Evolutionary conservation across 768 basidiomycete genomes (phyloP).

Genomic region (Coprinopsis marcescibilis): DNA sequence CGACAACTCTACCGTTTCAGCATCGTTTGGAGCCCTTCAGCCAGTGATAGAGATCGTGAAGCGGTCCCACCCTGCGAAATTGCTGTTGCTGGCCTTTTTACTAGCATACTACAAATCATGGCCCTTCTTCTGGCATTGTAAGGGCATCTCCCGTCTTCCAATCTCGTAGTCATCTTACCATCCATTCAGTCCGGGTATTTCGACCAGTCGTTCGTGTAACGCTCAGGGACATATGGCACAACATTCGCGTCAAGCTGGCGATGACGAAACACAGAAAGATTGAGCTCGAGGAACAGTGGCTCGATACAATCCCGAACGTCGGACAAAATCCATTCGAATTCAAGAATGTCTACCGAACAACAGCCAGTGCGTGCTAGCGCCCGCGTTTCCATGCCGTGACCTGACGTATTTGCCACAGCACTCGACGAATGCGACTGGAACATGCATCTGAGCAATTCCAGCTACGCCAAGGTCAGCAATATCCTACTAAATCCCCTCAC

Average conservation of each 20-base stretch:
- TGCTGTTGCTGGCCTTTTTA: slow-evolving; percentile 40
- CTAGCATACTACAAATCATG: slow-evolving; percentile 56
- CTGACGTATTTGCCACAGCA: slow-evolving; percentile 27
- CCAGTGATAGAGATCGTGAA: background rate
- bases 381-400: background rate
- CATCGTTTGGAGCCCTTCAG: background rate
- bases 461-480: slow-evolving; percentile 61
- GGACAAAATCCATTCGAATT: slow-evolving; percentile 52
- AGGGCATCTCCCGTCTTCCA: slow-evolving; percentile 22
- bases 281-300: slow-evolving; percentile 34
- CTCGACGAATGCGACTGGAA: slow-evolving; percentile 73
- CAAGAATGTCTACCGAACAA: slow-evolving; percentile 34
- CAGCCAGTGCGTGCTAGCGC: slow-evolving; percentile 49
- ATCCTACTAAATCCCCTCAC: background rate
- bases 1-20: background rate
- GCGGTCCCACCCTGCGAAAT: slow-evolving; percentile 23
- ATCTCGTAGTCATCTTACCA: background rate
- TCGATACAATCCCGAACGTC: slow-evolving; percentile 43
- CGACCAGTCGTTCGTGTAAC: slow-evolving; percentile 36
- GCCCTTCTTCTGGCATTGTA: slow-evolving; percentile 67
- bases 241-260: slow-evolving; percentile 31
- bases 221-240: slow-evolving; percentile 25
- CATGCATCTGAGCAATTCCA: slow-evolving; percentile 74
- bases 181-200: slow-evolving; percentile 50
- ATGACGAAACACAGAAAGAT: slow-evolving; percentile 23